Conservation (phyloP, 148 eudicot genomes). For the Nepenthes gracilis region DNA sequence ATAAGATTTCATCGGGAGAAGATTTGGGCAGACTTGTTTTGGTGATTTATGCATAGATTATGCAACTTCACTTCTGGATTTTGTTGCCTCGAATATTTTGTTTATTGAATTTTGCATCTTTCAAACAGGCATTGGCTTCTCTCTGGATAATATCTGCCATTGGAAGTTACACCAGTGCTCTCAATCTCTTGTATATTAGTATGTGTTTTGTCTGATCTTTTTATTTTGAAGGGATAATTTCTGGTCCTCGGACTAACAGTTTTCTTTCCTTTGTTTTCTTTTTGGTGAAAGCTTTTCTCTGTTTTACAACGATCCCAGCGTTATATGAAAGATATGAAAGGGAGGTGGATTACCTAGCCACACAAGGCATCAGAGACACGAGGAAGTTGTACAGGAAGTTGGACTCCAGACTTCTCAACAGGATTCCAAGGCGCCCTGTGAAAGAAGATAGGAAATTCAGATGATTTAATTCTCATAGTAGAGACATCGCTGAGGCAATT, state of each 20-base stretch:
- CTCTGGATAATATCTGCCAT: constrained; percentile 49
- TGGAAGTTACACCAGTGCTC: constrained; percentile 49
- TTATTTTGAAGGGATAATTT: background rate
- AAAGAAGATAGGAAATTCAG: constrained; percentile 33
- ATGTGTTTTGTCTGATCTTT: constrained; percentile 1
- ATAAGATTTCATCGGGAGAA: constrained; percentile 42
- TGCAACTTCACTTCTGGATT: too few relatives aligned
- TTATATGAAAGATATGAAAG: constrained; percentile 29
- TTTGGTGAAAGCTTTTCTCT: constrained; percentile 15
- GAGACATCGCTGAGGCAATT: too few relatives aligned
- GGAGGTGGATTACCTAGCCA: constrained; percentile 36
- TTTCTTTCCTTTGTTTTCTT: background rate
- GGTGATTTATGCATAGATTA: constrained; percentile 19
- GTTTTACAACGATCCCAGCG: constrained; percentile 25
- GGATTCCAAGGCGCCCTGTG: constrained; percentile 64
- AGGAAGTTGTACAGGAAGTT: constrained; percentile 42
- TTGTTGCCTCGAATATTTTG: too few relatives aligned
- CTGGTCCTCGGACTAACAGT: background rate
- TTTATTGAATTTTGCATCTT: too few relatives aligned
- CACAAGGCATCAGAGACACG: constrained; percentile 42
- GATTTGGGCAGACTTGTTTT: constrained; percentile 34
- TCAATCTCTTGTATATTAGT: constrained; percentile 48
- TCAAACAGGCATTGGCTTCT: constrained; percentile 25
- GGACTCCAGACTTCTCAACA: constrained; percentile 43
- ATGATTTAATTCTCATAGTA: constrained; percentile 6